Conservation (phyloP, 2,329 filamentous ascomycete genomes). For the Grosmannia clavigera region DNA sequence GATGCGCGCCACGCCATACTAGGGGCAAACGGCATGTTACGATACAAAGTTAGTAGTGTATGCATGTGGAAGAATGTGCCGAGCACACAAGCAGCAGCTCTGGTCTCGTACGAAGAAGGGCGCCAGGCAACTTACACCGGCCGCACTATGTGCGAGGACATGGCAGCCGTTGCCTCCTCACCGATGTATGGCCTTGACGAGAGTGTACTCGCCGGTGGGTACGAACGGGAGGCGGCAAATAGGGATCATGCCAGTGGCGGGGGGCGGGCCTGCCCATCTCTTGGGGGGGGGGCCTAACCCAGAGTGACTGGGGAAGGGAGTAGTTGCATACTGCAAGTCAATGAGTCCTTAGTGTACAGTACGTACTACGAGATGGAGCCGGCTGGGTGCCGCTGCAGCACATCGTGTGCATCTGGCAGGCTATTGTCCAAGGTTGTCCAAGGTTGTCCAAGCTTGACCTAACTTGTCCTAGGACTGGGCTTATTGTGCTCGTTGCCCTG, state of each 20-base stretch:
- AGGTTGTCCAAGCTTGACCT: no score
- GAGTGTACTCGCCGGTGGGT: neutral
- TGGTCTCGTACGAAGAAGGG: neutral
- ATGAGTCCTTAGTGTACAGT: no score
- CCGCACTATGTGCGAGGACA: no score
- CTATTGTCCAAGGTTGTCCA: neutral
- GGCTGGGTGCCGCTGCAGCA: neutral
- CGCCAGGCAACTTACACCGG: neutral
- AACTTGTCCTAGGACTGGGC: neutral
- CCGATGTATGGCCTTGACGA: neutral
- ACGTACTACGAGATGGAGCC: neutral
- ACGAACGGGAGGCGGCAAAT: neutral
- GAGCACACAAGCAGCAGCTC: neutral
- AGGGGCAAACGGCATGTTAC: neutral
- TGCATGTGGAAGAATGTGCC: neutral
- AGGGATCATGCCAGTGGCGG: neutral
- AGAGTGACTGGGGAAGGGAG: neutral
- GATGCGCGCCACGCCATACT: neutral
- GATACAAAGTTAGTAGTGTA: neutral
- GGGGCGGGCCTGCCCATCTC: neutral
- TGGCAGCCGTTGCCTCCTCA: neutral
- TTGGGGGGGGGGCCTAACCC: neutral
- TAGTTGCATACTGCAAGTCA: neutral
- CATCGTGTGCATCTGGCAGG: slow-evolving; percentile 3
- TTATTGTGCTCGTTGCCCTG: neutral